These are phyloP conservation scores for Globisporangium radiosum DNA, from an alignment of 352 stramenopile genomes.

Conservation along the genomic window DNA sequence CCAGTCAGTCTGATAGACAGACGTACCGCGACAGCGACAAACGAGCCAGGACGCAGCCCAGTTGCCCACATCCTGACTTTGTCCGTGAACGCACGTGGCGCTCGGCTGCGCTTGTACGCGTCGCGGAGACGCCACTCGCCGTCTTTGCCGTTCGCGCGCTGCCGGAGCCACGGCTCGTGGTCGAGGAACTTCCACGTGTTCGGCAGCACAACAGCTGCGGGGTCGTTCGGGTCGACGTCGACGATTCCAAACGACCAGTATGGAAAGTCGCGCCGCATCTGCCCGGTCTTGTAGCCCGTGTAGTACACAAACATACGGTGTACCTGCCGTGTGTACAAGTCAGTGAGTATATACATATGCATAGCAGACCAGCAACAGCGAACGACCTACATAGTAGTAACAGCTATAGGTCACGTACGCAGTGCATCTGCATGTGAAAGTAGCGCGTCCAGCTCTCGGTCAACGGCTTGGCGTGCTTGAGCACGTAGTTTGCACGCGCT, in stretches of 20 bases:
- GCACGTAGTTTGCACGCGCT: constrained; percentile 23
- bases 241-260: constrained; percentile 73
- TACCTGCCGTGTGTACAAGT: constrained; percentile 18
- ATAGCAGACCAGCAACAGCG: too few species aligned
- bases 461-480: constrained; percentile 39
- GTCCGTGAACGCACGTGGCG: constrained; percentile 36
- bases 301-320: constrained; percentile 81
- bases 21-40: constrained; percentile 61
- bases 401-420: constrained; percentile 24
- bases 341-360: not conserved
- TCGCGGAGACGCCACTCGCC: constrained; percentile 64
- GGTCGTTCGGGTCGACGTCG: constrained; percentile 70
- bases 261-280: constrained; percentile 50
- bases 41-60: constrained; percentile 41
- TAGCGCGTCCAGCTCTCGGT: constrained; percentile 57
- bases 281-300: constrained; percentile 71
- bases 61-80: constrained; percentile 58
- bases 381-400: not conserved
- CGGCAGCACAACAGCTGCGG: constrained; percentile 46
- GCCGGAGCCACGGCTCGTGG: constrained; percentile 51
- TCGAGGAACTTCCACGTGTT: constrained; percentile 74
- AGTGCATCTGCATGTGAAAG: constrained; percentile 67
- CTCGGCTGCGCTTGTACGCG: constrained; percentile 36
- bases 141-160: constrained; percentile 60
- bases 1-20: not conserved